A percentile compares a stretch with the other conserved stretches of the same genome.
phyloP scores from a whole-genome alignment of 257 asterid genomes.

The Primulina eburnea region DNA sequence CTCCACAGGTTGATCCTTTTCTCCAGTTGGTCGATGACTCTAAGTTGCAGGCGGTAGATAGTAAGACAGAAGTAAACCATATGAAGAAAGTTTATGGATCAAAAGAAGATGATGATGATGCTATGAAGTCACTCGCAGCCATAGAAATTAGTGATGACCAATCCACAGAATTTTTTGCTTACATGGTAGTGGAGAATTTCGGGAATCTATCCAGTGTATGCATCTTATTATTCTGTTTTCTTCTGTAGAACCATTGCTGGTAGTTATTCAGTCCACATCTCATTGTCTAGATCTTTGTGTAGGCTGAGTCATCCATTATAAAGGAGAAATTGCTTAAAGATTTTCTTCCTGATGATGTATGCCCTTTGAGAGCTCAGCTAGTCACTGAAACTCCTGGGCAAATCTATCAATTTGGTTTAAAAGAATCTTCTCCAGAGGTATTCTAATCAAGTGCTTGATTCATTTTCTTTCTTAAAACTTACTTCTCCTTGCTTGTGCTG shows the following conservation, averaged over 20 bases:
- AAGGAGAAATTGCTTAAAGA: conserved; percentile 62
- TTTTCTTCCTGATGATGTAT: conserved; percentile 70
- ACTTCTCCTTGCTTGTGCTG: conserved; percentile 23
- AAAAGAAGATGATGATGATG: conserved; percentile 72
- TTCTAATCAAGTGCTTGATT: conserved; percentile 17
- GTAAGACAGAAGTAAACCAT: conserved; percentile 28
- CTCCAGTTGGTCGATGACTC: conserved; percentile 66
- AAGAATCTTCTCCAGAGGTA: conserved; percentile 51
- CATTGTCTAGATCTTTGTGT: conserved; percentile 26
- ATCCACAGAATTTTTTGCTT: conserved; percentile 60
- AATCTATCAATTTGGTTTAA: conserved; percentile 38
- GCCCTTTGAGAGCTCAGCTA: conserved; percentile 62
- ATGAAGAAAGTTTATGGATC: conserved; percentile 53
- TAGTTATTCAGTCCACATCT: conserved; percentile 11
- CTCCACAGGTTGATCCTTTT: conserved; percentile 67
- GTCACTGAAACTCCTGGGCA: conserved; percentile 47
- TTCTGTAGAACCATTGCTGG: conserved; percentile 8
- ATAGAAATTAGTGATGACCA: conserved; percentile 47
- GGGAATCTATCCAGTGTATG: conserved; percentile 46
- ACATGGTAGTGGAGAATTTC: conserved; percentile 50
- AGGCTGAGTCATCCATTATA: conserved; percentile 51
- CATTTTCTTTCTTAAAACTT: conserved; percentile 16
- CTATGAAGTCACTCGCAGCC: conserved; percentile 47
- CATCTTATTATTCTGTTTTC: conserved; percentile 13
- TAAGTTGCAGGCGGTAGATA: conserved; percentile 57